Evolutionary conservation across 2,329 filamentous ascomycete genomes (phyloP).

Genomic region (Domatiomyces catenatus): DNA sequence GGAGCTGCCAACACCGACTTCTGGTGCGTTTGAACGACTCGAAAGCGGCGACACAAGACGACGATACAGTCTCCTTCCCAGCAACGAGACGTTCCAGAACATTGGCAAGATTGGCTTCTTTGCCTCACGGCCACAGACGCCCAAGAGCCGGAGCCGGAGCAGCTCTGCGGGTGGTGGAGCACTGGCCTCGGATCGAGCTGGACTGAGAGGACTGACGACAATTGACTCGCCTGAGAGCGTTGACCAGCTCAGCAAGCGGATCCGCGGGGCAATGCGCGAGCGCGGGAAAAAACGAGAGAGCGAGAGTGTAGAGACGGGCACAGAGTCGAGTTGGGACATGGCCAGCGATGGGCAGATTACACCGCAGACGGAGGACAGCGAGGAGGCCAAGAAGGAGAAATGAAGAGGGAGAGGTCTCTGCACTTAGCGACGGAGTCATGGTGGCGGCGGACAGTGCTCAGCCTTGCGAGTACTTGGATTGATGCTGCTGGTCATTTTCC

Average conservation of each 20-base stretch:
- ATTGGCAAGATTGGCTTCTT: constrained; percentile 80
- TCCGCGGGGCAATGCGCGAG: constrained; percentile 70
- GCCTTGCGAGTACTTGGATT: too few relatives aligned
- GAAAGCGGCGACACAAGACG: constrained; percentile 19
- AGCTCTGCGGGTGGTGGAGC: constrained; percentile 50
- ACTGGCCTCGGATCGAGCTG: constrained; percentile 44
- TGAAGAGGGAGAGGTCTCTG: background rate
- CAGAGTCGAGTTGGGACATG: constrained; percentile 18
- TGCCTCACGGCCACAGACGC: constrained; percentile 69
- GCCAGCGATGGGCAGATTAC: constrained; percentile 12
- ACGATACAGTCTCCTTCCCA: constrained; percentile 37
- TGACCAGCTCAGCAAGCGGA: constrained; percentile 69
- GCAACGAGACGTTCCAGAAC: constrained; percentile 88
- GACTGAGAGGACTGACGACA: constrained; percentile 54
- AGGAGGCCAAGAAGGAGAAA: constrained; percentile 16
- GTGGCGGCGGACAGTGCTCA: too few relatives aligned
- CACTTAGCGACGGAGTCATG: background rate
- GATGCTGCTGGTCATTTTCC: too few relatives aligned
- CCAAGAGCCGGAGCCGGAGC: constrained; percentile 56
- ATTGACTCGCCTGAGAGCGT: constrained; percentile 54
- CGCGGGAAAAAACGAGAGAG: constrained; percentile 42
- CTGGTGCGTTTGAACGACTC: constrained; percentile 20
- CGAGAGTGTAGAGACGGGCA: constrained; percentile 12
- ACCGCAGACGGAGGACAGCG: constrained; percentile 13
- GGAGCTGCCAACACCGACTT: constrained; percentile 16